Conservation (phyloP, 768 basidiomycete genomes). For the Megacollybia marginata region DNA sequence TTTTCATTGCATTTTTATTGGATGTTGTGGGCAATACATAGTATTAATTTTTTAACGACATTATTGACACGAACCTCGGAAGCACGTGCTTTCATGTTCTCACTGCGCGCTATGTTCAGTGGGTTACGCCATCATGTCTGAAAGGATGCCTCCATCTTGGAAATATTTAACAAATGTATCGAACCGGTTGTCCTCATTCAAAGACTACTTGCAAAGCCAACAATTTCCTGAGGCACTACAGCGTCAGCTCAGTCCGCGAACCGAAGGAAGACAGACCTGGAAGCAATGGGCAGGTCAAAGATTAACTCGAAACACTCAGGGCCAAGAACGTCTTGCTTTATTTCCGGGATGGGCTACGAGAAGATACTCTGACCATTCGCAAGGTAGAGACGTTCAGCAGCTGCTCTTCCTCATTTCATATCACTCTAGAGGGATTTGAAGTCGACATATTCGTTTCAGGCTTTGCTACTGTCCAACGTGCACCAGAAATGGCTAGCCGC, state of each 20-base stretch:
- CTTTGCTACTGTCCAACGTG: constrained; percentile 55
- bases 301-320: constrained; percentile 20
- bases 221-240: constrained; percentile 25
- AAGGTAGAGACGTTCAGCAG: constrained; percentile 15
- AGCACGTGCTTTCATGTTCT: too few relatives aligned
- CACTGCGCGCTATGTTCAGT: too few relatives aligned
- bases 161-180: too few relatives aligned
- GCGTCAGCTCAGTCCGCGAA: constrained; percentile 11
- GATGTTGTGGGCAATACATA: too few relatives aligned
- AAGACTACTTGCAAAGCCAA: constrained; percentile 41
- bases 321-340: constrained; percentile 42
- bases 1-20: too few relatives aligned
- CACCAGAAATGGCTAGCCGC: constrained; percentile 55
- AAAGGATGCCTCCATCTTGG: too few relatives aligned
- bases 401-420: constrained; percentile 8
- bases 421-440: constrained; percentile 47
- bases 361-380: constrained; percentile 26
- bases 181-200: constrained; percentile 19
- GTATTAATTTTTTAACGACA: too few relatives aligned
- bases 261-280: constrained; percentile 37
- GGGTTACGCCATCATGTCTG: too few relatives aligned
- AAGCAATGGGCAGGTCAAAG: constrained; percentile 60
- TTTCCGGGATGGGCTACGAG: constrained; percentile 82
- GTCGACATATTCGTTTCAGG: constrained; percentile 74
- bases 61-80: too few relatives aligned